A percentile compares a stretch with the other conserved stretches of the same genome.
Conservation (phyloP, 164 flowering plant genomes). For the Sedum album region DNA sequence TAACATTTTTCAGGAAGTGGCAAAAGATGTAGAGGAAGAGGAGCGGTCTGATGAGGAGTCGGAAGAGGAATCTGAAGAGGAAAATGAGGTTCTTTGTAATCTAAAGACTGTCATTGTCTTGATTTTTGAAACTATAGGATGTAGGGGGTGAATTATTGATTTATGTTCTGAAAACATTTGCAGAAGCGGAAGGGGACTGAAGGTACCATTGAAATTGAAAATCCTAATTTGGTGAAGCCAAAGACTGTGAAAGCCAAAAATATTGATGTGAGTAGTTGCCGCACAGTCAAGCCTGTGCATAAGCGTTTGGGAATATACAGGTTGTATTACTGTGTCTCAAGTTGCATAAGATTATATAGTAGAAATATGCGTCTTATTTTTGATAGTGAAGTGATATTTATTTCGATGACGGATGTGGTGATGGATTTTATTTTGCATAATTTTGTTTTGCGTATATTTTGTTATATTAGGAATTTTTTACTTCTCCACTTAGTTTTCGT, state of each 20-base stretch:
- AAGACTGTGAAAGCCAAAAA: conserved; percentile 70
- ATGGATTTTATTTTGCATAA: no score
- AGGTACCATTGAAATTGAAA: conserved; percentile 71
- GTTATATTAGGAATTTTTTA: no score
- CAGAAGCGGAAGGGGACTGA: conserved; percentile 71
- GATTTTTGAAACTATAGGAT: background rate
- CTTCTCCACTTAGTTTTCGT: no score
- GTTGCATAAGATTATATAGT: no score
- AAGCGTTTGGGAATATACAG: no score
- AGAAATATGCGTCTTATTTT: no score
- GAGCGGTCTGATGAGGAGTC: conserved; percentile 62
- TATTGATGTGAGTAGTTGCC: conserved; percentile 8
- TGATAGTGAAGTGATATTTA: no score
- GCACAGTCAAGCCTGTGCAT: no score
- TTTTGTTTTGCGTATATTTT: no score
- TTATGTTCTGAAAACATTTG: conserved; percentile 6
- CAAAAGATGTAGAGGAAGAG: conserved; percentile 34
- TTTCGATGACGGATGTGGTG: no score
- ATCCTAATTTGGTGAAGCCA: conserved; percentile 71
- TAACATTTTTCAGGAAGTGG: conserved; percentile 47
- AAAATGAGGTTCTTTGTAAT: conserved; percentile 22
- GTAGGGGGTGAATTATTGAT: background rate
- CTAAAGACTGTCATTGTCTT: background rate
- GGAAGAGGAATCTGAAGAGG: conserved; percentile 51
- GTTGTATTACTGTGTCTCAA: no score